Evolutionary conservation across 169 alveolate species (phyloP).

Genomic region (Plasmodium vivax): DNA sequence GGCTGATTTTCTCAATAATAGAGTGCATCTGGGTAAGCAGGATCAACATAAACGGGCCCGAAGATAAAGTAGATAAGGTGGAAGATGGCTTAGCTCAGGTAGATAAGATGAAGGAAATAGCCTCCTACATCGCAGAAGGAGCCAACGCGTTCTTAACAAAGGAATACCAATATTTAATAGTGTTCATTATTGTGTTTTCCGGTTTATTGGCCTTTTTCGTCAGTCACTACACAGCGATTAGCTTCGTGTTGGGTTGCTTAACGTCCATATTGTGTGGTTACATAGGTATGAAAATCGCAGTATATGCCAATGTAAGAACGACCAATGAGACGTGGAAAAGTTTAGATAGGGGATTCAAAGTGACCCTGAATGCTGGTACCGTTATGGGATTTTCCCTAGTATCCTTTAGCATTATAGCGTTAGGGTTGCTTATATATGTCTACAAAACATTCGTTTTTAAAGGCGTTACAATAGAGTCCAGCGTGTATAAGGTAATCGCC

Average conservation of each 20-base stretch:
- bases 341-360: slow-evolving; percentile 84
- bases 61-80: slow-evolving; percentile 33
- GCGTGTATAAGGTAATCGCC: slow-evolving; percentile 88
- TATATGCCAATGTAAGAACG: slow-evolving; percentile 88
- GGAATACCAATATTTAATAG: slow-evolving; percentile 87
- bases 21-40: slow-evolving; percentile 51
- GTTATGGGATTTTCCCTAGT: slow-evolving; percentile 91
- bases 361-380: slow-evolving; percentile 90
- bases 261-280: slow-evolving; percentile 92
- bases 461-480: slow-evolving; percentile 2
- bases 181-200: slow-evolving; percentile 87
- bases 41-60: slow-evolving; percentile 58
- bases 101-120: slow-evolving; percentile 82
- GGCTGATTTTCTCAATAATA: slow-evolving; percentile 56
- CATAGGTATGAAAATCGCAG: slow-evolving; percentile 91
- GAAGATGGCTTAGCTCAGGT: slow-evolving; percentile 70
- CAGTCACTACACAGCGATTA: slow-evolving; percentile 83
- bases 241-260: slow-evolving; percentile 90
- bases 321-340: slow-evolving; percentile 86
- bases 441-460: slow-evolving; percentile 70
- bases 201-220: slow-evolving; percentile 79
- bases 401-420: slow-evolving; percentile 86
- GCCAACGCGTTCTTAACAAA: slow-evolving; percentile 91
- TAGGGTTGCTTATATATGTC: slow-evolving; percentile 77
- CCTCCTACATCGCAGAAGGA: slow-evolving; percentile 88